A percentile compares a stretch with the other conserved stretches of the same genome.
Evolutionary conservation across 768 basidiomycete genomes (phyloP).

Genomic region (Lactarius deliciosus): DNA sequence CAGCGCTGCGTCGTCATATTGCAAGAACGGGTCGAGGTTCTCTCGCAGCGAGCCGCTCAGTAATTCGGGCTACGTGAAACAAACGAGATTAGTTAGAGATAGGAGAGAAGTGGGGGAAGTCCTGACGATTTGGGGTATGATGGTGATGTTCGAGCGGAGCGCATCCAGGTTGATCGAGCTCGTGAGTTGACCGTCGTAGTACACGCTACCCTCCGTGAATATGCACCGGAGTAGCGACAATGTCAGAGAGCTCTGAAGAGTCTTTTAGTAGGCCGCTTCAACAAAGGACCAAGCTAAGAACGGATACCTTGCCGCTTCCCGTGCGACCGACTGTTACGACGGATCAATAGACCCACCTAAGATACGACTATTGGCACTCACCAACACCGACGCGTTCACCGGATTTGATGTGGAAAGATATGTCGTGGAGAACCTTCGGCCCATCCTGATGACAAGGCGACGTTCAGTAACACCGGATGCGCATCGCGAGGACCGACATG

Average conservation of each 20-base stretch:
- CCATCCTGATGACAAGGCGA: slow-evolving; percentile 41
- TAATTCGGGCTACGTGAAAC: slow-evolving; percentile 43
- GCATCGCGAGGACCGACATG: slow-evolving; percentile 37
- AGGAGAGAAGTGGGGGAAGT: neutral
- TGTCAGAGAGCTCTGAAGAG: slow-evolving; percentile 46
- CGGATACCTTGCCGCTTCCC: slow-evolving; percentile 50
- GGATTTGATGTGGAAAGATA: slow-evolving; percentile 51
- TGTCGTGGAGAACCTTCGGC: slow-evolving; percentile 52
- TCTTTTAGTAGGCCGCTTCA: neutral
- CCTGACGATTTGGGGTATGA: slow-evolving; percentile 57
- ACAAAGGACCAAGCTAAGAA: slow-evolving; percentile 19
- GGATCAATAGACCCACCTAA: slow-evolving; percentile 1
- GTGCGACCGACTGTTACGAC: slow-evolving; percentile 51
- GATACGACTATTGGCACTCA: slow-evolving; percentile 30
- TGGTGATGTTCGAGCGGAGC: slow-evolving; percentile 53
- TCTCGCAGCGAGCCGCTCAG: slow-evolving; percentile 55
- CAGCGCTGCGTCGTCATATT: slow-evolving; percentile 52
- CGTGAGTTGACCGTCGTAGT: slow-evolving; percentile 50
- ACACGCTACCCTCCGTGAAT: slow-evolving; percentile 51
- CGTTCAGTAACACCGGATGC: slow-evolving; percentile 43
- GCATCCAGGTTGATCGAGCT: slow-evolving; percentile 51
- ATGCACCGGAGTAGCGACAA: slow-evolving; percentile 56
- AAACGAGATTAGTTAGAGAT: neutral
- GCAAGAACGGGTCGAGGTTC: slow-evolving; percentile 61
- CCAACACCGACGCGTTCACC: slow-evolving; percentile 61